Conservation (phyloP, 345 rosid species). For the Garcia nutans region DNA sequence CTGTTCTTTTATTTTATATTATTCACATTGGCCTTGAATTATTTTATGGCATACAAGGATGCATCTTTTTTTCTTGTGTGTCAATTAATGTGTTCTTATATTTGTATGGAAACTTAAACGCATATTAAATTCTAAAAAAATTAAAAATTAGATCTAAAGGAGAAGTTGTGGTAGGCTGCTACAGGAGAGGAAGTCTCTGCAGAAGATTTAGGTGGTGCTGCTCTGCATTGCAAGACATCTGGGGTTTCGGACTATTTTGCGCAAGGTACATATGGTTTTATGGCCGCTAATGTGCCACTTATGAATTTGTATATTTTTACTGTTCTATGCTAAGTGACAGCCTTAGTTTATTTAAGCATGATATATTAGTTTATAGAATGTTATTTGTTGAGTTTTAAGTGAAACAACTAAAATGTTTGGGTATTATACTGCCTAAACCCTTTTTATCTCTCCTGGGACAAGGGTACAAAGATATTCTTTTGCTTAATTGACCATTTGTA, state of each 20-base stretch:
- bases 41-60: not conserved
- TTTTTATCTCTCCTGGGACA: not conserved
- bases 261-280: constrained; percentile 58
- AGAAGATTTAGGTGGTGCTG: constrained; percentile 90
- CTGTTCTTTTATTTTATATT: not conserved
- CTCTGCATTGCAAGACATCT: constrained; percentile 84
- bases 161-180: constrained; percentile 79
- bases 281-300: constrained; percentile 6
- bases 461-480: not conserved
- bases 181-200: constrained; percentile 96
- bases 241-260: constrained; percentile 97
- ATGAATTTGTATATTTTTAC: constrained; percentile 22
- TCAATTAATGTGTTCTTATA: not conserved
- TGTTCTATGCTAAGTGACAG: not conserved
- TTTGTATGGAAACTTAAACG: not conserved
- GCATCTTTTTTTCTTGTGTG: not conserved
- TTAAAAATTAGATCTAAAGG: constrained; percentile 27
- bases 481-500: constrained; percentile 7
- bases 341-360: not conserved
- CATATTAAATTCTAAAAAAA: not conserved
- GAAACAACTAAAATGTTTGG: not conserved
- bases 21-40: not conserved
- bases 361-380: not conserved
- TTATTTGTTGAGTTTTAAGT: not conserved
- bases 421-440: not conserved